Evolutionary conservation across 192 early-diverging fungal species (phyloP), one percentile per base, ranked within the genome.

Genomic region (Coemansia sp.): DNA sequence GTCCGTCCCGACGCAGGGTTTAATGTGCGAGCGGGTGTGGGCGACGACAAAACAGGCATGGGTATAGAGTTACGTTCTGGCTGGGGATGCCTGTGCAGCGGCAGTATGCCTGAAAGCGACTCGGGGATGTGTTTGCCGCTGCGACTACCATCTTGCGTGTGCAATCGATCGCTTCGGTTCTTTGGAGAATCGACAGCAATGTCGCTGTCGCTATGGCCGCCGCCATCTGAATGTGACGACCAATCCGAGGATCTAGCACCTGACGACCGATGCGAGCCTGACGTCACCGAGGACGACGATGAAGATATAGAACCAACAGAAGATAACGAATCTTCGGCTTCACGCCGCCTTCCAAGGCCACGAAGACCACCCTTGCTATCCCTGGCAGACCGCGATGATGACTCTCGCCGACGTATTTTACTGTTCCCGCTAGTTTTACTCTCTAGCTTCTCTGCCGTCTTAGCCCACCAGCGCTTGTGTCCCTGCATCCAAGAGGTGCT

Each of bases 391-490:
- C 58, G 67, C 19, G 61, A 27, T 15, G 59, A 48, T 31, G 71
- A 67, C 23, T 23, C 8, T 12, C 69, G 69, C 38, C 79, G 65
- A 15, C 62, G 70, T 19, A 82, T 55, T 57, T 73, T 76, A 27
- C 60, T 66, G 19, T 64, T 17, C 3, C 44, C 57, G 10, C 42
- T 66, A 17, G 37, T 34, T 37, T 48, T 72, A 37, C 55, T 48
- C 39, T 75, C 75, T 11, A 82, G 59, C 41, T 66, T 73, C 8
- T 63, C 72, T 5, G 79, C 79, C 15, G 79, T 74, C 11, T 66
- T 62, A 8, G 45, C 38, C 80, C 80, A 82, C 80, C 80, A 82
- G n/a, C 72, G 68, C 63, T 82, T 72, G 53, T 82, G 75, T 29
- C 64, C 61, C 66, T 77, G 75, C 80, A 82, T 82, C 80, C 80